Base-by-base conservation (phyloP, 495 filamentous ascomycete genomes). In the Cercophora sp. region DNA sequence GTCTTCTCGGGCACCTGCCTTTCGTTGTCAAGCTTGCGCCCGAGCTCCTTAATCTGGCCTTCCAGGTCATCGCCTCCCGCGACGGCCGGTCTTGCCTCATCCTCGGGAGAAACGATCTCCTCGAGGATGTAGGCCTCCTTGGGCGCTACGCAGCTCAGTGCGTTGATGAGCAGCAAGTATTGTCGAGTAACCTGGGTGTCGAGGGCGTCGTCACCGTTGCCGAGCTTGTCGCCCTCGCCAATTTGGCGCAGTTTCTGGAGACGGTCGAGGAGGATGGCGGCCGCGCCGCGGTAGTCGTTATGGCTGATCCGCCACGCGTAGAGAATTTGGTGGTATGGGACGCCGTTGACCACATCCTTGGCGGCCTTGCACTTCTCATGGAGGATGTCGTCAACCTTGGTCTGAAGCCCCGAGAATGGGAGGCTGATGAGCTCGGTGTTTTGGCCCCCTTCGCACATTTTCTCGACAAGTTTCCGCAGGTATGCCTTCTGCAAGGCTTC, bases 251-350 rank as follows among this genome's bases (percentile, higher is more conserved):
- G 67, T 72, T 77, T 76, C 72, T 65, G 68, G 47, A 71, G 71
- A 56, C 85, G 75, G 55, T 86, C 81, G 29, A 87, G 73, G 20
- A 94, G 77, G 37, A 90, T 79, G 37, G 85, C 80, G 0, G 93
- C 91, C 2, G 88, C 93, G 42, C 92, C 93, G 31, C 91, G 88
- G 70, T 88, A 93, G 65, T 98, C 88, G 48, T 81, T 79, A 44
- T 84, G 86, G 56, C 82, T 80, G 50, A 96, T 84, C 46, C 94
- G 84, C 79, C 89, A 97, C 18, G 91, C 83, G 58, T 95, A 93
- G 23, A 97, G 81, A 36, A 96, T 84, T 58, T 89, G 85, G 62
- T 86, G 86, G 67, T 87, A 91, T 5, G 82, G 84, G 1, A 80
- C 74, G 20, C 78, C 80, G 18, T 72, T 70, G 35, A 74, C 64